A percentile compares a stretch with the other conserved stretches of the same genome.
phyloP scores from a whole-genome alignment of 768 basidiomycete species.

The Leccinellum luteum region DNA sequence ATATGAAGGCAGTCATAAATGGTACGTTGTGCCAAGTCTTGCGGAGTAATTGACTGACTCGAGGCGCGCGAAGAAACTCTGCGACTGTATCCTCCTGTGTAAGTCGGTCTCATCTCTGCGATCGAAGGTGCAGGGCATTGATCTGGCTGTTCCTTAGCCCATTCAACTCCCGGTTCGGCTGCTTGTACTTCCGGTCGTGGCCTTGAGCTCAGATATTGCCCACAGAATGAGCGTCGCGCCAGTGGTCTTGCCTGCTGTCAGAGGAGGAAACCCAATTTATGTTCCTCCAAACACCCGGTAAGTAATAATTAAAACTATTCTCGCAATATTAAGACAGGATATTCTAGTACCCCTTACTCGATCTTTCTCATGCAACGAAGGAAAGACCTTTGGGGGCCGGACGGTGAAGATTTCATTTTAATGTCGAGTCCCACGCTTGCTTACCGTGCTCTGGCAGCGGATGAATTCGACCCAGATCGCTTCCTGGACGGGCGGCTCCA shows the following conservation, averaged over 20 bases:
- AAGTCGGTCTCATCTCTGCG: not conserved
- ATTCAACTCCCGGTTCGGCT: conserved; percentile 21
- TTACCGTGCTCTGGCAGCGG: conserved; percentile 35
- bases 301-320: not conserved
- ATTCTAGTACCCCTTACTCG: conserved; percentile 41
- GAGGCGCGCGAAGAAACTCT: conserved; percentile 27
- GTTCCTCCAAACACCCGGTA: conserved; percentile 33
- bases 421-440: not conserved
- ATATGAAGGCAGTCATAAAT: conserved; percentile 39
- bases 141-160: conserved; percentile 15
- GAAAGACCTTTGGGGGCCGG: conserved; percentile 65
- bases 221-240: conserved; percentile 24
- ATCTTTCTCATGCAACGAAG: conserved; percentile 60
- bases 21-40: conserved; percentile 13
- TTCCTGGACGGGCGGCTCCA: conserved; percentile 61
- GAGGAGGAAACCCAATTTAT: conserved; percentile 30
- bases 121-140: not conserved
- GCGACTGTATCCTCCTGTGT: conserved; percentile 34
- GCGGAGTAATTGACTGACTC: not conserved
- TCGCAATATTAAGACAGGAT: not conserved
- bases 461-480: conserved; percentile 62
- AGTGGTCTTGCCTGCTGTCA: conserved; percentile 24
- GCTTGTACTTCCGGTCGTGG: not conserved
- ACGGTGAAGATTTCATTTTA: conserved; percentile 38
- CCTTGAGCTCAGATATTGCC: not conserved